A percentile compares a stretch with the other conserved stretches of the same genome.
Conservation (phyloP, 1,284 basidiomycete genomes). For the Tilletia setariae region DNA sequence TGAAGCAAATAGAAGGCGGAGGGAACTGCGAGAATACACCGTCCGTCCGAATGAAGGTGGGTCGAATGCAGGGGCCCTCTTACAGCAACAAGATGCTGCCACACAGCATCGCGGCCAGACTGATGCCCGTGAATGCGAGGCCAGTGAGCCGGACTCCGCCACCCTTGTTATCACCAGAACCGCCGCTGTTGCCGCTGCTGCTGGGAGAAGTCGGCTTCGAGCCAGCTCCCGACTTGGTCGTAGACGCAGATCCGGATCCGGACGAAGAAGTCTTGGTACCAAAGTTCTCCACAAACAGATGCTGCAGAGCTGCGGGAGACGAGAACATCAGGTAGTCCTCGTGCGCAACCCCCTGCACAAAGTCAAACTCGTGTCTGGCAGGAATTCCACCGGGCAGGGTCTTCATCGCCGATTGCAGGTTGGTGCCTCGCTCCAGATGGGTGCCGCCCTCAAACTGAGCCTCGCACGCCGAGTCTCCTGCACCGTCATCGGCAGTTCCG, state of each 20-base stretch:
- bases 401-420: slow-evolving; percentile 26
- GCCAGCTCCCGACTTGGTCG: no score
- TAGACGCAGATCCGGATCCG: not conserved
- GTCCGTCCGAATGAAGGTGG: no score
- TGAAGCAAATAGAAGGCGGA: no score
- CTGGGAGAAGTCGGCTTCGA: no score
- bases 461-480: slow-evolving; percentile 28
- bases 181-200: not conserved
- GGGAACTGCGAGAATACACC: no score
- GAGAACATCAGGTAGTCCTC: slow-evolving; percentile 23
- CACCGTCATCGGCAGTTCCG: slow-evolving; percentile 13
- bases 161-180: not conserved
- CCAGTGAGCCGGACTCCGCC: not conserved
- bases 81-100: no score
- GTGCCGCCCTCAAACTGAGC: slow-evolving; percentile 40
- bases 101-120: not conserved
- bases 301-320: slow-evolving; percentile 1
- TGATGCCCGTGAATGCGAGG: not conserved
- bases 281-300: slow-evolving; percentile 13
- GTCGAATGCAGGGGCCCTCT: no score
- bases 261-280: not conserved
- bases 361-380: slow-evolving; percentile 26
- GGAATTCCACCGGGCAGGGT: slow-evolving; percentile 34
- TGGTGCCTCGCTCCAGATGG: slow-evolving; percentile 39
- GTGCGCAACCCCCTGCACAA: slow-evolving; percentile 33